Percentiles rank a stretch among this genome's conserved stretches.
Conservation (phyloP, 208 protist species). For the Vickermania spadyakhi region DNA sequence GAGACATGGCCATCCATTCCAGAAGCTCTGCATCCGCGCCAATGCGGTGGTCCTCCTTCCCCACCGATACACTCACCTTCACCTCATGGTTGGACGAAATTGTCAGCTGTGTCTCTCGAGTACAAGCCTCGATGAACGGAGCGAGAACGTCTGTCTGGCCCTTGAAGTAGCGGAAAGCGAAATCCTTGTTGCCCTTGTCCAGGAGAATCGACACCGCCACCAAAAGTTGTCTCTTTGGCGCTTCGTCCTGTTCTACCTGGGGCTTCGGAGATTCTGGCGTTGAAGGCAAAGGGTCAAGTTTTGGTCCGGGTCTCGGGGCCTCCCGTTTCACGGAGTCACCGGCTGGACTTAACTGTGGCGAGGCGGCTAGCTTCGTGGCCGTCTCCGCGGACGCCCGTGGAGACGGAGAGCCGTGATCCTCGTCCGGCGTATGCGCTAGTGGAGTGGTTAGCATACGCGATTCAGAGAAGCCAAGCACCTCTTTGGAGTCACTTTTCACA, state of each 20-base stretch:
- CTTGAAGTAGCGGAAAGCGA: constrained; percentile 25
- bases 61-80: constrained; percentile 11
- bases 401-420: too few species aligned
- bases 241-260: too few species aligned
- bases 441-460: too few species aligned
- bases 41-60: constrained; percentile 11
- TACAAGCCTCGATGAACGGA: constrained; percentile 15
- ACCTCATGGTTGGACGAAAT: not conserved
- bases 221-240: too few species aligned
- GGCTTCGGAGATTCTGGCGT: too few species aligned
- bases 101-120: not conserved
- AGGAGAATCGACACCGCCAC: constrained; percentile 9
- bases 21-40: constrained; percentile 19
- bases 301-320: too few species aligned
- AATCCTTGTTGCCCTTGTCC: not conserved
- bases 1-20: constrained; percentile 32
- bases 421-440: too few species aligned
- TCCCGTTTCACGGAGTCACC: too few species aligned
- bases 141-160: constrained; percentile 13
- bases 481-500: not conserved
- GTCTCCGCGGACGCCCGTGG: too few species aligned
- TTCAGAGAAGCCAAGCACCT: not conserved
- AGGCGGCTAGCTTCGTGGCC: too few species aligned
- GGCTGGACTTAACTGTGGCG: too few species aligned
- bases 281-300: too few species aligned